Base-by-base conservation (phyloP, 2,329 filamentous ascomycete genomes). In the Pezicula neosporulosa region DNA sequence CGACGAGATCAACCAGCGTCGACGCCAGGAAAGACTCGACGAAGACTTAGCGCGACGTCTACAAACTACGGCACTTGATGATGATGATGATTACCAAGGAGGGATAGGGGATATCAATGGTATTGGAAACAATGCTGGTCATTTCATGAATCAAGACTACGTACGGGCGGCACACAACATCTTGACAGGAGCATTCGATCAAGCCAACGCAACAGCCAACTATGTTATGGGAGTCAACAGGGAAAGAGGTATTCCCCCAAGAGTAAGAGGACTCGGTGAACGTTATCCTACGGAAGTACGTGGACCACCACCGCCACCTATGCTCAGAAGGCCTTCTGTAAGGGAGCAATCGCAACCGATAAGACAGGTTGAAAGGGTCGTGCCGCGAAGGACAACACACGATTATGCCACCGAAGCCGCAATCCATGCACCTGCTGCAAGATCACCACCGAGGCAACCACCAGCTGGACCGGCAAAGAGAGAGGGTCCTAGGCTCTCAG, bases 91-190 rank as follows among this genome's bases (percentile, higher is more conserved):
- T 48, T 74, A 74, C 47, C 72, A 72, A 44, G 67, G 72, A 24
- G 74, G 72, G 2, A 66, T 78, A 15, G 78, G 78, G 19, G 63
- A 66, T 48, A 62, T 62, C 35, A 58, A 63, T n/a, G 73, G 70
- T 21, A 55, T 78, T 8, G 76, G 76, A 19, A 83, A 83, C 53
- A 70, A 76, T 12, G 72, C 73, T 1, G 74, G 71, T 13, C 81
- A 86, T 59, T 81, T 83, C 60, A 77, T 83, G 75, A 83, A 83
- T 52, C 80, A 86, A 27, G 73, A 82, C 54, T 85, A 82, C 53
- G 62, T 74, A 15, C 63, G 68, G 30, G 62, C 62, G n/a, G 67
- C 66, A 6, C 59, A 64, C 4, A 65, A 68, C 46, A 63, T 67
- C 2, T 47, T 70, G n/a, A 63, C 63, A 13, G 65, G 63, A 2